These are phyloP conservation scores for Botrytis paeoniae DNA, from an alignment of 2,329 filamentous ascomycete species.

Conservation along the genomic window DNA sequence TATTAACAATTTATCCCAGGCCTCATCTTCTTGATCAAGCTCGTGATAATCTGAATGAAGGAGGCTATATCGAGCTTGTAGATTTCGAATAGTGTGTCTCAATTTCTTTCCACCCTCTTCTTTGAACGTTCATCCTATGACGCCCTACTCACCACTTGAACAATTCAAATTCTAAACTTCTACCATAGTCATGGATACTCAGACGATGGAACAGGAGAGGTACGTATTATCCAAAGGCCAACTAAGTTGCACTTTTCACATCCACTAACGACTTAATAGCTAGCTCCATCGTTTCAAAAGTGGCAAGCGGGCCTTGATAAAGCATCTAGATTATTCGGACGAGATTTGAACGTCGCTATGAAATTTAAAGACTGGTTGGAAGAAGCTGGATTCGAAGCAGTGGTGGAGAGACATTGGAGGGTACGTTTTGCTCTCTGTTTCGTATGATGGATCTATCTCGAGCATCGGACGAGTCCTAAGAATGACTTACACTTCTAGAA, in stretches of 20 bases:
- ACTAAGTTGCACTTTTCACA: background rate
- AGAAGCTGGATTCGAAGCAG: conserved; percentile 40
- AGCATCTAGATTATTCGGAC: conserved; percentile 40
- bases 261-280: background rate
- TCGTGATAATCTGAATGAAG: conserved; percentile 28
- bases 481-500: no score
- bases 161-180: background rate
- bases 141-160: background rate
- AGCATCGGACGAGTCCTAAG: no score
- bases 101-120: background rate
- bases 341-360: conserved; percentile 25
- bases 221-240: background rate
- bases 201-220: conserved; percentile 7
- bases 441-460: background rate
- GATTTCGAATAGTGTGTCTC: conserved; percentile 31
- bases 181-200: conserved; percentile 5
- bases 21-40: conserved; percentile 26
- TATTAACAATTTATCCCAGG: no score
- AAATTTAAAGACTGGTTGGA: conserved; percentile 33
- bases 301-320: conserved; percentile 27
- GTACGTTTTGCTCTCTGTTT: background rate
- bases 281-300: conserved; percentile 21
- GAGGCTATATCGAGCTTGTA: conserved; percentile 31
- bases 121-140: no score
- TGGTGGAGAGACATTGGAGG: conserved; percentile 21